Conservation (phyloP, 495 filamentous ascomycete species). For the Xylaria intraflava region DNA sequence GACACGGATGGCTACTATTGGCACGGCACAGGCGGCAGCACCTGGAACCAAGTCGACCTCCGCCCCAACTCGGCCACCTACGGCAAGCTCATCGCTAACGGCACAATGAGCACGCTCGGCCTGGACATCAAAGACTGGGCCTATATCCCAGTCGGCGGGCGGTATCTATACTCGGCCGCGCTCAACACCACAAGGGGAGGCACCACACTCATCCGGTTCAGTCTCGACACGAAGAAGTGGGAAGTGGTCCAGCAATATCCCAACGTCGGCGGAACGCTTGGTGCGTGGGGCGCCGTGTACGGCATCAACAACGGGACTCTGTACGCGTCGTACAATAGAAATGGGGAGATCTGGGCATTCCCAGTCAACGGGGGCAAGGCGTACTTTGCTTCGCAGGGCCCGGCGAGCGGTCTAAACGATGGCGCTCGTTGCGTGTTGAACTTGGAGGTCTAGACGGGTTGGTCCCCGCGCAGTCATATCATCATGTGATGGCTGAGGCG, state of each 20-base stretch:
- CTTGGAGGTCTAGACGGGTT: background rate
- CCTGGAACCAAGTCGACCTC: slow-evolving; percentile 9
- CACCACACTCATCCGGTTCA: slow-evolving; percentile 11
- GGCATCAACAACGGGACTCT: slow-evolving; percentile 14
- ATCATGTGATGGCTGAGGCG: background rate
- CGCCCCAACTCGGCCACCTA: slow-evolving; percentile 6
- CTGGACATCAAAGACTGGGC: slow-evolving; percentile 9
- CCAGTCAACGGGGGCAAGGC: slow-evolving; percentile 1
- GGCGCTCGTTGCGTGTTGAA: slow-evolving; percentile 14
- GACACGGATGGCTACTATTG: slow-evolving; percentile 13
- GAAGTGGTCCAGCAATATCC: slow-evolving; percentile 5
- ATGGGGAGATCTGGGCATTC: slow-evolving; percentile 14
- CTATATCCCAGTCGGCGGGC: slow-evolving; percentile 9
- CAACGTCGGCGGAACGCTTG: background rate
- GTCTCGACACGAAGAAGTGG: slow-evolving; percentile 9
- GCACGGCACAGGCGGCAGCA: slow-evolving; percentile 2
- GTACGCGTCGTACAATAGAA: slow-evolving; percentile 12
- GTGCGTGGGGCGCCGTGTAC: slow-evolving; percentile 8
- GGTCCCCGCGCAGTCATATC: too few species aligned
- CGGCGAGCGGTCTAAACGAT: slow-evolving; percentile 2
- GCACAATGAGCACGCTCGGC: slow-evolving; percentile 3
- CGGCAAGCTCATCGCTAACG: slow-evolving; percentile 2
- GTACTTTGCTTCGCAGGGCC: slow-evolving; percentile 10
- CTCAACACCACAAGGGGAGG: slow-evolving; percentile 1
- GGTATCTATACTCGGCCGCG: slow-evolving; percentile 8